Percentiles rank a stretch among this genome's conserved stretches.
Conservation (phyloP, 495 filamentous ascomycete genomes). For the Coniosporium apollinis region DNA sequence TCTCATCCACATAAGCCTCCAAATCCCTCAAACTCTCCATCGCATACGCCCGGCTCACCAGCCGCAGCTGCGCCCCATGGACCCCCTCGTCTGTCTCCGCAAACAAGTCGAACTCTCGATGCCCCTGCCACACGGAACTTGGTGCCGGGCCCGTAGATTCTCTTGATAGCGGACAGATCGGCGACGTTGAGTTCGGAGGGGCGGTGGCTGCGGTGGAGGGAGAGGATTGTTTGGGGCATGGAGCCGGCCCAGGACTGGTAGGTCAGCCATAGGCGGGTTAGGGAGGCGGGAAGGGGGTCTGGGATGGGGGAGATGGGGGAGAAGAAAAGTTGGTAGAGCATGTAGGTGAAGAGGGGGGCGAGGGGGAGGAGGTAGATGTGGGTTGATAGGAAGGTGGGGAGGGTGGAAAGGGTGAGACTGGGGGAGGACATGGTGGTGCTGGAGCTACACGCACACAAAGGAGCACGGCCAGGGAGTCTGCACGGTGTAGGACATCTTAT, state of each 20-base stretch:
- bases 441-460: no score
- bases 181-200: no score
- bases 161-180: constrained; percentile 18
- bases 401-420: no score
- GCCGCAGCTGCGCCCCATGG: constrained; percentile 17
- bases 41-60: constrained; percentile 17
- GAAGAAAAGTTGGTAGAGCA: constrained; percentile 9
- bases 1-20: constrained; percentile 17
- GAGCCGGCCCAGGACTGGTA: constrained; percentile 15
- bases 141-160: constrained; percentile 20
- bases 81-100: constrained; percentile 17
- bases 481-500: no score
- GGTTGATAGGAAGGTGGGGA: no score
- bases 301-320: constrained; percentile 14
- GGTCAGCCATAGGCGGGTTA: constrained; percentile 15
- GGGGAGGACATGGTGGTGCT: no score
- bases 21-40: constrained; percentile 19
- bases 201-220: no score
- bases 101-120: constrained; percentile 22
- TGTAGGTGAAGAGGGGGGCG: constrained; percentile 4
- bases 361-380: background rate
- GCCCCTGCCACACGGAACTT: constrained; percentile 23
- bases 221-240: constrained; percentile 13
- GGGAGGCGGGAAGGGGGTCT: constrained; percentile 15
- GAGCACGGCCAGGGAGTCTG: no score